Conservation (phyloP, 2,329 filamentous ascomycete genomes). For the Botrytis fragariae region DNA sequence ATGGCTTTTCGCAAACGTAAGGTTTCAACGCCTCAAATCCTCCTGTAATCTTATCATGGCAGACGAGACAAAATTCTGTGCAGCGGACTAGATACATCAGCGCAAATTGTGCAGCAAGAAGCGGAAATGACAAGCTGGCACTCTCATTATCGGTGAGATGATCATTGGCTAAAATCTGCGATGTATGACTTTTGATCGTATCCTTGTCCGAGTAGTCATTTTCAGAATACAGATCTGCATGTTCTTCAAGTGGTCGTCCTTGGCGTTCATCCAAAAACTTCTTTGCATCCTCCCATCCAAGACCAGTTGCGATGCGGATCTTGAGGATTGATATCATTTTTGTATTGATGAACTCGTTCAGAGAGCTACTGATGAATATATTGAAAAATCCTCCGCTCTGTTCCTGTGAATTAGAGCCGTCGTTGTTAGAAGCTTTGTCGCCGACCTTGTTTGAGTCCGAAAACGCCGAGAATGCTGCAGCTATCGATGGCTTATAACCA, state of each 20-base stretch:
- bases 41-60: slow-evolving; percentile 65
- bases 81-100: slow-evolving; percentile 76
- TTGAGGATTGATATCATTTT: slow-evolving; percentile 62
- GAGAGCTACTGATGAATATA: slow-evolving; percentile 68
- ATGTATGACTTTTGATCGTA: slow-evolving; percentile 22
- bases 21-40: slow-evolving; percentile 71
- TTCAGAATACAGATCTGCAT: slow-evolving; percentile 20
- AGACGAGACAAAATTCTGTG: slow-evolving; percentile 84
- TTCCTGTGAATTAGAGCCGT: neutral
- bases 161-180: slow-evolving; percentile 34
- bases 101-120: slow-evolving; percentile 69
- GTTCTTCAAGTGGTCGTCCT: slow-evolving; percentile 27
- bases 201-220: slow-evolving; percentile 19
- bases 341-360: slow-evolving; percentile 66
- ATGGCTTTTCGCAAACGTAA: slow-evolving; percentile 69
- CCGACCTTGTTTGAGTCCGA: slow-evolving; percentile 29
- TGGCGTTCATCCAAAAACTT: slow-evolving; percentile 32
- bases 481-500: slow-evolving; percentile 66
- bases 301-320: slow-evolving; percentile 50
- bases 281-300: slow-evolving; percentile 67
- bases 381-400: slow-evolving; percentile 46
- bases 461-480: slow-evolving; percentile 42
- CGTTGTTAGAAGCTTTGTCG: slow-evolving; percentile 20
- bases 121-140: slow-evolving; percentile 48
- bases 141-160: slow-evolving; percentile 35